Base-by-base conservation (phyloP, 2,329 filamentous ascomycete species). In the Xylaria sp. region DNA sequence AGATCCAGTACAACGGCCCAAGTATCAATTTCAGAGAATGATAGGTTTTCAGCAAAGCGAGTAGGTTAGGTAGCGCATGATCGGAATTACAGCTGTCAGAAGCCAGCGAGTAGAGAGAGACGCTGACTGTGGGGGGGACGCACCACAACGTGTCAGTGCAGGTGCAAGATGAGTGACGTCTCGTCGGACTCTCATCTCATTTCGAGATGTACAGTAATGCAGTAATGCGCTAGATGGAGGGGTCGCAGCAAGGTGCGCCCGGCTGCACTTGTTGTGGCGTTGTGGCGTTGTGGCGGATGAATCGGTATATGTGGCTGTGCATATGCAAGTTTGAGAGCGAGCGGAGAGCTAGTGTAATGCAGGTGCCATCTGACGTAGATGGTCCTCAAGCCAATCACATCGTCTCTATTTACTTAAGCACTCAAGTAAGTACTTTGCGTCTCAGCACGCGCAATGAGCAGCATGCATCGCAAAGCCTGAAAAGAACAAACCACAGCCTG, bases 101-200 rank as follows among this genome's bases (percentile, higher is more conserved):
- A 58, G 47, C 40, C 56, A 37, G 41, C 48, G 48, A 43, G 54
- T 21, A 43, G 47, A 53, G 43, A 33, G 31, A 33, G 25, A 38
- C 43, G 25, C 23, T 23, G 6, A 15, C 1, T 41, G 53, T 53
- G 58, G 27, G 53, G 31, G 33, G 40, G 21, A 58, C 49, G 54
- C 47, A 58, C 38, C 59, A 29, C 33, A 38, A 62, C 59, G 54
- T 63, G 55, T 60, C 55, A 55, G 44, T 52, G 60, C 49, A 54
- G 44, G 37, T 29, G 49, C 51, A 51, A 43, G 58, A 59, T 48
- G 56, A 59, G 47, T 51, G 47, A 51, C 47, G 47, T 51, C 47
- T 37, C 29, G 29, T 33, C 29, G n/a, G n/a, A n/a, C n/a, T n/a
- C n/a, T n/a, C n/a, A n/a, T n/a, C 27, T 23, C 35, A n/a, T 4